Evolutionary conservation across 2,329 filamentous ascomycete species (phyloP), one percentile per base, ranked within the genome.

Genomic region (Ophiosphaerella herpotricha): DNA sequence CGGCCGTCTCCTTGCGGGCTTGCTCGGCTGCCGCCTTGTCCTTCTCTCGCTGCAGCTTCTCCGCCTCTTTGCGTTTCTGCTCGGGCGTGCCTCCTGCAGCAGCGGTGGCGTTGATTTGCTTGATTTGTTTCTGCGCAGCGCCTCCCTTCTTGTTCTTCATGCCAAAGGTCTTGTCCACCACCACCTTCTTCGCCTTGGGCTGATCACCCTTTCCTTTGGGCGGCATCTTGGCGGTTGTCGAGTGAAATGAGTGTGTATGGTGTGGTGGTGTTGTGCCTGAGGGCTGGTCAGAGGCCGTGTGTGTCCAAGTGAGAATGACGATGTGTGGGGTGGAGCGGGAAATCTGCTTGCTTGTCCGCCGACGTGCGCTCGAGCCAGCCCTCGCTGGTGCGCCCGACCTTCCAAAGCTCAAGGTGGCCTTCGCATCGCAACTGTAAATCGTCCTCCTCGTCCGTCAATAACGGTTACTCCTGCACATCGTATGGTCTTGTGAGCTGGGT

Each of bases 131-230:
- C 78, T 97, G 90, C 47, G 91, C 93, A 44, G 85, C 87, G 49
- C 85, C 88, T 63, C 94, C 94, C 82, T 97, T 99, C 81, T 99
- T 99, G 73, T 99, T 99, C 80, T 99, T 99, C 94, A 99, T 97
- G 66, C 94, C 94, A 82, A 99, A 99, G 41, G 94, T 96, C 79
- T 93, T 94, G 81, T 99, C 94, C 57, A 94, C 91, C 57, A 91
- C 89, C 38, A 80, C 68, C 78, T 91, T 91, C 63, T 73, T 72
- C 61, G 75, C 74, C 67, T 78, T 77, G 49, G 78, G 76, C 58
- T 75, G 72, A 41, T 75, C 71, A 54, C 60, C 62, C 67, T 77
- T 76, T 55, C 72, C 71, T 74, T 91, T 91, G 51, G 89, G 89
- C 73, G 89, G 79, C 89, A 92, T 91, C 66, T 66, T 85, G 79